Evolutionary conservation across 1,284 basidiomycete species (phyloP).

Genomic region (Fistulinella cinereoalba): DNA sequence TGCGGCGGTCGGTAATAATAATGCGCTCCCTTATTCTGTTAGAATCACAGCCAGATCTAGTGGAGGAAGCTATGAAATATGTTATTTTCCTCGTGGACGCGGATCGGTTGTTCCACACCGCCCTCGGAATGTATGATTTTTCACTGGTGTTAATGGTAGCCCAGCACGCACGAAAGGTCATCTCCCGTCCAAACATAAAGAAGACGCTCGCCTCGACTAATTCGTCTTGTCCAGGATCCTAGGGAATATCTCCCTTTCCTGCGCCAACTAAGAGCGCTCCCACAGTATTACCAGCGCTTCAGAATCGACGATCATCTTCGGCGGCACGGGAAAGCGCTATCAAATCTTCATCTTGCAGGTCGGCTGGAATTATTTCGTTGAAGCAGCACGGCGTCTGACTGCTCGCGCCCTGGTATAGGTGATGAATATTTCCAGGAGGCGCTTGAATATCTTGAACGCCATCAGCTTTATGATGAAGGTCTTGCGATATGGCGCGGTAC

Average conservation of each 20-base stretch:
- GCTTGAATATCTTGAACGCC: conserved; percentile 73
- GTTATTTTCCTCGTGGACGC: conserved; percentile 98
- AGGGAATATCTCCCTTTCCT: conserved; percentile 98
- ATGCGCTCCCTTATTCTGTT: not conserved
- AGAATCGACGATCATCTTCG: conserved; percentile 92
- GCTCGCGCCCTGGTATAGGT: conserved; percentile 38
- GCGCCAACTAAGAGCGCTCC: conserved; percentile 80
- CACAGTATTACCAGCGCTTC: conserved; percentile 83
- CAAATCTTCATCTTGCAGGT: conserved; percentile 77
- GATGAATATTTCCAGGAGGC: conserved; percentile 75
- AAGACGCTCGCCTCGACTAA: conserved; percentile 5
- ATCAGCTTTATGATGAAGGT: conserved; percentile 76
- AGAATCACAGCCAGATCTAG: conserved; percentile 73
- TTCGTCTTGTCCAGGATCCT: conserved; percentile 67
- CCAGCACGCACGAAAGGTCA: conserved; percentile 93
- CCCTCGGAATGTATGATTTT: conserved; percentile 99
- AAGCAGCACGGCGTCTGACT: not conserved
- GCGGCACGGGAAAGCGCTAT: conserved; percentile 73
- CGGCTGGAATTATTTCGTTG: conserved; percentile 11
- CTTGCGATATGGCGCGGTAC: conserved; percentile 71
- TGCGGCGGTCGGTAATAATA: not conserved
- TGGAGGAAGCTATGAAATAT: conserved; percentile 97
- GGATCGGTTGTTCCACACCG: conserved; percentile 88
- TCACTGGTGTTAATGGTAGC: conserved; percentile 93
- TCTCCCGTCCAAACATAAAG: not conserved